phyloP scores from a whole-genome alignment of 495 filamentous ascomycete species.

The Elaphomyces granulatus region DNA sequence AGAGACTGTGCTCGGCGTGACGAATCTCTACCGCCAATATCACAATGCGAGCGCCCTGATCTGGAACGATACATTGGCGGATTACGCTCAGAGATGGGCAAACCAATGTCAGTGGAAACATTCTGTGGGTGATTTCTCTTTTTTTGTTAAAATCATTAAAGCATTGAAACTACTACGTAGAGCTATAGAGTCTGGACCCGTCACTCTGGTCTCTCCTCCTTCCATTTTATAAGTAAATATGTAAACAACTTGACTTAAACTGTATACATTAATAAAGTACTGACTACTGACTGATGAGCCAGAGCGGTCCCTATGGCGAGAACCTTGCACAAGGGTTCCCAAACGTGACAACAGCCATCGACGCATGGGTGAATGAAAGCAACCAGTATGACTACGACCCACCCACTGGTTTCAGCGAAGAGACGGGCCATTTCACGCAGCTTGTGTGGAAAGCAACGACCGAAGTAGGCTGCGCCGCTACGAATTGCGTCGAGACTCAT shows the following conservation, averaged over 20 bases:
- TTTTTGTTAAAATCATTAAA: too few relatives aligned
- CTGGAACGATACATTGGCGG: slow-evolving; percentile 53
- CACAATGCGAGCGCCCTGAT: slow-evolving; percentile 46
- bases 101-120: slow-evolving; percentile 46
- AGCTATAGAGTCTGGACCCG: too few relatives aligned
- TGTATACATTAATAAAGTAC: too few relatives aligned
- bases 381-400: slow-evolving; percentile 41
- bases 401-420: slow-evolving; percentile 40
- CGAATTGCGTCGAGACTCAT: slow-evolving; percentile 30
- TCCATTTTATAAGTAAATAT: background rate
- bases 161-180: too few relatives aligned
- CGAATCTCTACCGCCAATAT: slow-evolving; percentile 49
- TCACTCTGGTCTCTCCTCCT: background rate
- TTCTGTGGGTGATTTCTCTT: slow-evolving; percentile 29
- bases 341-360: slow-evolving; percentile 43
- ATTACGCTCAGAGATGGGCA: slow-evolving; percentile 39
- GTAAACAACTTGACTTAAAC: too few relatives aligned
- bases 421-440: slow-evolving; percentile 78
- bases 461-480: slow-evolving; percentile 52
- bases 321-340: slow-evolving; percentile 60
- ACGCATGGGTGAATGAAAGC: slow-evolving; percentile 54
- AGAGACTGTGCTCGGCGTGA: slow-evolving; percentile 45
- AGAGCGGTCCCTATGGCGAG: slow-evolving; percentile 59
- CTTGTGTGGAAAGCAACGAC: slow-evolving; percentile 64
- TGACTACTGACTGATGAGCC: too few relatives aligned